Base-by-base conservation (phyloP, 2,329 filamentous ascomycete species). In the Alternaria viburni region DNA sequence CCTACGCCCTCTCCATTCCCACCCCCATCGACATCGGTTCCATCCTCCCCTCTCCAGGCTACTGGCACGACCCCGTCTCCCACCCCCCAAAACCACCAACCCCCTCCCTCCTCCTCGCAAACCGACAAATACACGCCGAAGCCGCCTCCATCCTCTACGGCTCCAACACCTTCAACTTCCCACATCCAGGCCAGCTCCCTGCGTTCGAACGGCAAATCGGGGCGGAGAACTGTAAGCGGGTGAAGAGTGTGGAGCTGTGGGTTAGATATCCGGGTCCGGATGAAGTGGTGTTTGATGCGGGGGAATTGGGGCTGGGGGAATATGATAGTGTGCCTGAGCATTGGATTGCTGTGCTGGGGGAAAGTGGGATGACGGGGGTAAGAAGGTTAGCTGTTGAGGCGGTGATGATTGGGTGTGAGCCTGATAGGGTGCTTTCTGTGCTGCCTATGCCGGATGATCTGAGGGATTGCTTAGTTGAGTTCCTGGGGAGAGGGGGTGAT, bases 1-100 rank as follows among this genome's bases (percentile, higher is more conserved):
- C 17, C 0, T 0, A 13, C 43, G 43, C 43, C 19, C 43, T 45
- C 1, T 6, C 8, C n/a, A 0, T 11, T 5, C 4, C 36, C 15
- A 17, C n/a, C 36, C 36, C 36, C n/a, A 41, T 41, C 9, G 8
- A 10, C 36, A 41, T 41, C 15, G 36, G 36, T 1, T 41, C 36
- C 0, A 41, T 41, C 9, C 2, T 17, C 5, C 36, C 36, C 36
- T 17, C n/a, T 3, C 36, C 36, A 0, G 36, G 36, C 36, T 41
- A 41, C 36, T 41, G 36, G 36, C 36, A 41, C n/a, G 1, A 1
- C 0, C 36, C 36, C n/a, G 3, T 5, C 2, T 4, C 8, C 15
- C 4, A 5, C 2, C 32, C 32, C 32, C 32, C 4, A 5, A n/a
- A n/a, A n/a, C 36, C 36, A 41, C n/a, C 36, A 1, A 17, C n/a